phyloP scores from a whole-genome alignment of 1,284 basidiomycete genomes.

The Pyrrhoderma noxium region DNA sequence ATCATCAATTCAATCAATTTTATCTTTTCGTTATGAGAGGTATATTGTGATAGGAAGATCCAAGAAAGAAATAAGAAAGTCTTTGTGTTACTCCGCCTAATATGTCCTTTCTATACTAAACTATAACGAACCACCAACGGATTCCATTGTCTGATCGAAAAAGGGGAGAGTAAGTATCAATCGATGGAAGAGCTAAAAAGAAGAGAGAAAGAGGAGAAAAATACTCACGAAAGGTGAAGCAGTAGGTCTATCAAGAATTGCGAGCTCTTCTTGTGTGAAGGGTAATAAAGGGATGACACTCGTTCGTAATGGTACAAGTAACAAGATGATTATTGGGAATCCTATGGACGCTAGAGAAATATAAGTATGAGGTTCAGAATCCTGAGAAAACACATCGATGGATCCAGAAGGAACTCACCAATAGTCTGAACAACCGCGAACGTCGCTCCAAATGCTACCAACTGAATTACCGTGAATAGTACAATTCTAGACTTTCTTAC shows the following conservation, averaged over 20 bases:
- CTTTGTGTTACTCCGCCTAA: no score
- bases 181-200: no score
- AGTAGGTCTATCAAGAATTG: conserved; percentile 81
- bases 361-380: not conserved
- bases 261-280: conserved; percentile 77
- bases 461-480: conserved; percentile 76
- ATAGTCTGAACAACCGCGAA: conserved; percentile 92
- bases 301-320: conserved; percentile 79
- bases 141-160: conserved; percentile 59
- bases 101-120: no score
- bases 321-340: conserved; percentile 85
- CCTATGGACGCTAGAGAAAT: conserved; percentile 69
- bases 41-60: no score
- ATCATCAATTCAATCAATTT: not conserved
- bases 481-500: conserved; percentile 73
- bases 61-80: no score
- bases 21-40: not conserved
- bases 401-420: conserved; percentile 35
- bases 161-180: no score
- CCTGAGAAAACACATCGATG: not conserved
- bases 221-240: conserved; percentile 74
- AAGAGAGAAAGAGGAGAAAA: conserved; percentile 1
- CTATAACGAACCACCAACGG: conserved; percentile 42
- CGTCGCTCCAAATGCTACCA: conserved; percentile 82
- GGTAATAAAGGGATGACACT: conserved; percentile 68